Evolutionary conservation across 352 stramenopile species (phyloP).

Genomic region (Phytophthora idaei): DNA sequence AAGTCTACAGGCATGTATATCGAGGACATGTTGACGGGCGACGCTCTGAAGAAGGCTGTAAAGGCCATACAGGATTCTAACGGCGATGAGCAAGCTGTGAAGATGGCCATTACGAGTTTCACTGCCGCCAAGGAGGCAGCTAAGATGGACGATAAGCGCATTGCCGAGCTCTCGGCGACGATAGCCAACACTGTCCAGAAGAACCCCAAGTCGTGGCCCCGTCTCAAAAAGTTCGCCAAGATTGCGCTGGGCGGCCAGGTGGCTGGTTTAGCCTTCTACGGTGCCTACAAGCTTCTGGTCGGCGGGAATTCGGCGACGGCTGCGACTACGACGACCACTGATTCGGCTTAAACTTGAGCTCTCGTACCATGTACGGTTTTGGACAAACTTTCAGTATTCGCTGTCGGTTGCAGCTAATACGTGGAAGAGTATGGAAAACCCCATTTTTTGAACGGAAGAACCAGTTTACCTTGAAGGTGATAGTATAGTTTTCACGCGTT

Average conservation of each 20-base stretch:
- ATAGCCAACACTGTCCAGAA: background rate
- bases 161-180: background rate
- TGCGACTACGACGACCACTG: background rate
- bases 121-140: background rate
- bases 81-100: background rate
- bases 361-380: background rate
- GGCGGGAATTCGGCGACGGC: background rate
- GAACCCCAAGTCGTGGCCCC: background rate
- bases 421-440: no score
- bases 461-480: no score
- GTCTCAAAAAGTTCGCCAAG: conserved; percentile 5
- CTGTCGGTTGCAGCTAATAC: no score
- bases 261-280: background rate
- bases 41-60: background rate
- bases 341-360: background rate
- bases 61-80: background rate
- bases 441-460: no score
- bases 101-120: background rate
- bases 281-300: background rate
- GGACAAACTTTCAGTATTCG: background rate
- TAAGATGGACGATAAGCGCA: background rate
- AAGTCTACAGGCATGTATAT: no score
- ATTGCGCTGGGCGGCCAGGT: background rate
- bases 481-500: no score
- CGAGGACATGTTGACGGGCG: no score